Conservation (phyloP, 345 rosid genomes). For the Citrus reticulata region DNA sequence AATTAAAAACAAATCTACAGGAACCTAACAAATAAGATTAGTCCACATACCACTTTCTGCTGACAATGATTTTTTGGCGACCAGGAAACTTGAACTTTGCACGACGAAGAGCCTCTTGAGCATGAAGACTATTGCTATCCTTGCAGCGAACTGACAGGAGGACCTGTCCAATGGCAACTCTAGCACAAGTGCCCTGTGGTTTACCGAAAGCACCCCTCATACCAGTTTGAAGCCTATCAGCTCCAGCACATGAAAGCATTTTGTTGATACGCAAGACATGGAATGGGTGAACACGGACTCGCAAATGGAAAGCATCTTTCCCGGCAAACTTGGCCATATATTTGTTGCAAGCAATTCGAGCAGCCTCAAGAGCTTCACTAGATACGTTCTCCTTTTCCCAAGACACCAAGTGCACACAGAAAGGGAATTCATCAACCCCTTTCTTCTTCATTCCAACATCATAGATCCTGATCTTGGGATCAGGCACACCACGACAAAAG, state of each 20-base stretch:
- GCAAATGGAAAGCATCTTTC: constrained; percentile 73
- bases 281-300: constrained; percentile 76
- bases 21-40: not conserved
- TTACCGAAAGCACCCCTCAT: constrained; percentile 85
- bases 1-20: not conserved
- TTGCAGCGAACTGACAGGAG: constrained; percentile 75
- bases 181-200: constrained; percentile 67
- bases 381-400: constrained; percentile 84
- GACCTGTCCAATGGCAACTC: constrained; percentile 79
- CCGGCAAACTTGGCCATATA: constrained; percentile 74
- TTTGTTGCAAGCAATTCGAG: constrained; percentile 80
- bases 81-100: constrained; percentile 83
- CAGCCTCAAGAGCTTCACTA: constrained; percentile 77
- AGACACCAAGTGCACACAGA: constrained; percentile 75
- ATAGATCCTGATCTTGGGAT: constrained; percentile 71
- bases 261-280: constrained; percentile 78
- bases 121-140: constrained; percentile 62
- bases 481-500: constrained; percentile 74
- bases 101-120: constrained; percentile 78
- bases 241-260: constrained; percentile 89
- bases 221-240: constrained; percentile 85
- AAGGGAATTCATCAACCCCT: constrained; percentile 79
- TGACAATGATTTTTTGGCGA: constrained; percentile 74
- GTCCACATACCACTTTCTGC: constrained; percentile 61
- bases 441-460: constrained; percentile 84